Base-by-base conservation (phyloP, 352 stramenopile genomes). In the Globisporangium nunn region DNA sequence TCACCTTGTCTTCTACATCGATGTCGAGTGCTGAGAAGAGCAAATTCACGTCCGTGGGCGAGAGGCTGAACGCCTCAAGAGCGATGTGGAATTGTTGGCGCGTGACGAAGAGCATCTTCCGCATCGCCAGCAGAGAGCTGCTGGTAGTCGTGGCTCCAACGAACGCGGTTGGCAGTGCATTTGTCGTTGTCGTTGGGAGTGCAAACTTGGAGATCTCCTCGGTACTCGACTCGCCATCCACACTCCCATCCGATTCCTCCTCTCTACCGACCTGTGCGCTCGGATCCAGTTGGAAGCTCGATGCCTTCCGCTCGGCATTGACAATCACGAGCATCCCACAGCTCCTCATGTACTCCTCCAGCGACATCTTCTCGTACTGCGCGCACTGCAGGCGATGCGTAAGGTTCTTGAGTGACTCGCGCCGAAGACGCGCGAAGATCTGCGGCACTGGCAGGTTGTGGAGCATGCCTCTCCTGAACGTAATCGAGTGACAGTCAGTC, bases 301-400 rank as follows among this genome's bases (percentile, higher is more conserved):
- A 41, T 8, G 5, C 15, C 44, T 46, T 45, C 6, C 40, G 40
- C 40, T 45, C 40, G 3, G 12, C 40, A 15, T 6, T 45, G 3
- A 6, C 40, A 15, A 45, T 6, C 23, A 12, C 43, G 23, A 41
- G 40, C 45, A 55, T 43, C 5, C 72, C 76, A 56, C 76, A 87
- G n/a, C 66, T 72, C n/a, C 56, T 78, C 76, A 87, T 81, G 54
- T 83, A 87, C 49, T 85, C 76, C 11, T 85, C 71, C 44, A 85
- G 31, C 0, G 71, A 59, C 57, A 82, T 74, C 52, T 69, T 73
- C 52, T 85, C 77, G 33, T 81, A 83, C 17, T 65, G 51, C 1
- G 62, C 66, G 14, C 71, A 54, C 52, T 80, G 67, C 4, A 74
- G 18, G 31, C 70, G 68, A 12, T 64, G 66, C 15, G 67, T 67